A percentile compares a stretch with the other conserved stretches of the same genome.
phyloP scores from a whole-genome alignment of 352 stramenopile genomes.

The Plasmopara viticola region DNA sequence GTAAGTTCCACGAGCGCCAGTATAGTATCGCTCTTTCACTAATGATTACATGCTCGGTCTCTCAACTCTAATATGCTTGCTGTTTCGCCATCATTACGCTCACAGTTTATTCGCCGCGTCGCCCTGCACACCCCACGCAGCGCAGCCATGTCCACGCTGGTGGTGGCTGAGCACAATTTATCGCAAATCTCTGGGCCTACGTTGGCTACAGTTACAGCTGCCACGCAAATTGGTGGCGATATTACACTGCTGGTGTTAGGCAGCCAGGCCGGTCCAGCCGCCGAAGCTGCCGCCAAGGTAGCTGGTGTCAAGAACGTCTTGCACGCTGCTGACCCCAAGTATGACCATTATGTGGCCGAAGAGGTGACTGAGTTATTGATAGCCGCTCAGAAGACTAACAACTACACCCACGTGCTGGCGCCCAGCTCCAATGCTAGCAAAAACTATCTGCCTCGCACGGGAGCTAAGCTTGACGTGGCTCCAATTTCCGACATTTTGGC shows the following conservation, averaged over 20 bases:
- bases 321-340: conserved; percentile 77
- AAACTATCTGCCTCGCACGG: conserved; percentile 94
- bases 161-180: conserved; percentile 85
- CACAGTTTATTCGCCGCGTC: conserved; percentile 45
- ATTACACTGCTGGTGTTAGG: conserved; percentile 74
- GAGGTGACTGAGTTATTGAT: conserved; percentile 79
- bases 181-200: conserved; percentile 63
- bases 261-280: conserved; percentile 49
- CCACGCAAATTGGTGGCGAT: conserved; percentile 74
- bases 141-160: conserved; percentile 65
- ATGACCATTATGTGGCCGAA: conserved; percentile 85
- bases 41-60: too few relatives aligned
- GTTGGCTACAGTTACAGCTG: conserved; percentile 83
- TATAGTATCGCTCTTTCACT: too few relatives aligned
- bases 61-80: conserved; percentile 2
- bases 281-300: conserved; percentile 69
- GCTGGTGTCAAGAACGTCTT: conserved; percentile 77
- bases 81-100: too few relatives aligned
- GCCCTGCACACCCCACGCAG: conserved; percentile 22
- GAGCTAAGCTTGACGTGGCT: conserved; percentile 91
- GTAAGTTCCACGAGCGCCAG: too few relatives aligned
- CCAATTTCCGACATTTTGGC: conserved; percentile 96
- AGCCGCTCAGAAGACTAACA: conserved; percentile 48
- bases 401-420: conserved; percentile 91
- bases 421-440: conserved; percentile 94